A percentile compares a stretch with the other conserved stretches of the same genome.
Evolutionary conservation across 139 green algal genomes (phyloP).

Genomic region (Chlamydomonas sphaeroides): DNA sequence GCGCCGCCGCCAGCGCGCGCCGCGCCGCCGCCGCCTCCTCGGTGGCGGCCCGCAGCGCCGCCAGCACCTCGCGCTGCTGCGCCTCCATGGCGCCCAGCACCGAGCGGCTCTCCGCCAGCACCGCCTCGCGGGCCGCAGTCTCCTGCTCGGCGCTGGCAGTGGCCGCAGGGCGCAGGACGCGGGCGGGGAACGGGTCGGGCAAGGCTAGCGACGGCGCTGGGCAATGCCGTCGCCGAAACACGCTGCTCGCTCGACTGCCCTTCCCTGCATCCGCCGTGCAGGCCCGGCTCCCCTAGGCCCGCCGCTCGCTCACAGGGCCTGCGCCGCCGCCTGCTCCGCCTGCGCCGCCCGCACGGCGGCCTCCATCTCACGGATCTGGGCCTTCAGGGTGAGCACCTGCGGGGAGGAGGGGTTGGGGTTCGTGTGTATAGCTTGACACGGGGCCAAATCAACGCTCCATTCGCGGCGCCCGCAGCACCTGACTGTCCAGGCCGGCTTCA

Average conservation of each 20-base stretch:
- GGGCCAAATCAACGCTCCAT: too few species aligned
- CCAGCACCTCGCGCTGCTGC: conserved; percentile 51
- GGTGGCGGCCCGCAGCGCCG: conserved; percentile 13
- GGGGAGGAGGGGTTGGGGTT: neutral
- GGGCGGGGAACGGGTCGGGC: too few species aligned
- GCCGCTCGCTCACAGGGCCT: conserved; percentile 5
- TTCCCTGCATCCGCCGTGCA: too few species aligned
- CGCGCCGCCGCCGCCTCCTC: conserved; percentile 35
- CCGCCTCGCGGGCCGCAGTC: neutral
- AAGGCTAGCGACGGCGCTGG: too few species aligned
- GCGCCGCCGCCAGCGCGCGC: conserved; percentile 32
- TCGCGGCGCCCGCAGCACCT: too few species aligned
- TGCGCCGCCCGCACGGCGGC: conserved; percentile 10
- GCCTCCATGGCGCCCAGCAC: conserved; percentile 34
- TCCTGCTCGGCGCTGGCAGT: conserved; percentile 31
- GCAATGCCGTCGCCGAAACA: too few species aligned
- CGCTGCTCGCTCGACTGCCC: too few species aligned
- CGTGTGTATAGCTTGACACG: too few species aligned
- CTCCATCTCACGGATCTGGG: conserved; percentile 41
- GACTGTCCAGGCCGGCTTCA: too few species aligned
- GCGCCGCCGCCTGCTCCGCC: conserved; percentile 8
- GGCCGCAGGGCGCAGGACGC: too few species aligned
- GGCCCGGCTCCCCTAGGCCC: too few species aligned
- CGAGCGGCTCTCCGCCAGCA: conserved; percentile 17
- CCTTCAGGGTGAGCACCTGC: conserved; percentile 44